Conservation (phyloP, 2,329 filamentous ascomycete genomes). For the Sporothrix humicola region DNA sequence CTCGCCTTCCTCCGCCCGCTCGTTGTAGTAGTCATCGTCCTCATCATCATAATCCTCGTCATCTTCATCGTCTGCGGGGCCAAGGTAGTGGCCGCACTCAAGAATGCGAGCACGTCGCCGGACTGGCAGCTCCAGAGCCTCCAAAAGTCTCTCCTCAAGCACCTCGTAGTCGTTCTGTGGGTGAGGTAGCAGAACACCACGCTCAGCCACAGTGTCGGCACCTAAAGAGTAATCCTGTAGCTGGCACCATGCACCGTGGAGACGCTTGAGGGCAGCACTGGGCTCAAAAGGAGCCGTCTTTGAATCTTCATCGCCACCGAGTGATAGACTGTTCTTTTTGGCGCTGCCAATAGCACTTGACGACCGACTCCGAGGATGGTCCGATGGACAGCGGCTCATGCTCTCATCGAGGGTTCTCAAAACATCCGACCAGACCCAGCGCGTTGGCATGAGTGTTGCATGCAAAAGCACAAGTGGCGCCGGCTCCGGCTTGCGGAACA, state of each 20-base stretch:
- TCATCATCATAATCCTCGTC: constrained; percentile 53
- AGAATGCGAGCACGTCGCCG: constrained; percentile 69
- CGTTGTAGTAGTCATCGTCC: constrained; percentile 52
- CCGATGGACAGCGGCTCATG: constrained; percentile 32
- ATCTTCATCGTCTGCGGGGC: constrained; percentile 59
- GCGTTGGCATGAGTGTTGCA: constrained; percentile 74
- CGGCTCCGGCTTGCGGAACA: constrained; percentile 51
- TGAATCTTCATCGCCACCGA: neutral
- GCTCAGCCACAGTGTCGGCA: constrained; percentile 73
- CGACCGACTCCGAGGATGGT: neutral
- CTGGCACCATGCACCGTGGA: constrained; percentile 69
- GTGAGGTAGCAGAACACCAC: constrained; percentile 77
- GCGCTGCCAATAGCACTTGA: constrained; percentile 30
- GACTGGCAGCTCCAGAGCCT: constrained; percentile 73
- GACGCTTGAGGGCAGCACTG: constrained; percentile 54
- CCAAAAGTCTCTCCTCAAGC: constrained; percentile 76
- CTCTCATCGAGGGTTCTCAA: constrained; percentile 51
- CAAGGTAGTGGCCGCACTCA: constrained; percentile 77
- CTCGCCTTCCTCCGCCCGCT: constrained; percentile 44
- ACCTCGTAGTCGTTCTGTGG: constrained; percentile 81
- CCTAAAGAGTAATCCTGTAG: constrained; percentile 66
- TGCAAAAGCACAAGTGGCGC: constrained; percentile 78
- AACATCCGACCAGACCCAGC: constrained; percentile 67
- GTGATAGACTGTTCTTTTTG: neutral
- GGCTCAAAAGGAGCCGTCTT: constrained; percentile 43